phyloP scores from a whole-genome alignment of 306 rosid species.

The Prunus padus region DNA sequence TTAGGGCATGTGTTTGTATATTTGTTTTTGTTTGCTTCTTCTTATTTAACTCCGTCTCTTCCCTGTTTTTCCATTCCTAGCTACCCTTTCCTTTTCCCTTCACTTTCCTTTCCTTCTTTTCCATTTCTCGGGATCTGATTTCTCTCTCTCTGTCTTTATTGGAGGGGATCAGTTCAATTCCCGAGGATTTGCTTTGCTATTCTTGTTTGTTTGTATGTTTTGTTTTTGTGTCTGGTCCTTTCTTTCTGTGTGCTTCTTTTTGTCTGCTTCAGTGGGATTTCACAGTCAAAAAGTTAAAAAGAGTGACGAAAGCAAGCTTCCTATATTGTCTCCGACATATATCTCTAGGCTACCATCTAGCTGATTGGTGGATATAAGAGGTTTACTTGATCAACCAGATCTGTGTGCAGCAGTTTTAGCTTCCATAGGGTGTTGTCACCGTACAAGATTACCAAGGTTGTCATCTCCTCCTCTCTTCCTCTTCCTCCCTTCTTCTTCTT shows the following conservation, averaged over 20 bases:
- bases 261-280: slow-evolving; percentile 31
- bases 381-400: slow-evolving; percentile 47
- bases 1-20: slow-evolving; percentile 51
- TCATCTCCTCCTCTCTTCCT: slow-evolving; percentile 11
- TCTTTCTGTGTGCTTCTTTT: slow-evolving; percentile 14
- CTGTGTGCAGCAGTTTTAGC: slow-evolving; percentile 23
- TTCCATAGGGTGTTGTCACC: background rate
- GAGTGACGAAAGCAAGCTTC: slow-evolving; percentile 19
- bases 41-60: slow-evolving; percentile 53
- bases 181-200: slow-evolving; percentile 45
- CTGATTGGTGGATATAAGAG: slow-evolving; percentile 28
- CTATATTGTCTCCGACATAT: slow-evolving; percentile 1
- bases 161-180: slow-evolving; percentile 41
- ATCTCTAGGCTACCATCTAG: background rate
- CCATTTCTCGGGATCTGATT: slow-evolving; percentile 61
- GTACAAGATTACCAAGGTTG: slow-evolving; percentile 39
- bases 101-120: slow-evolving; percentile 25
- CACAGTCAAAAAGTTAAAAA: slow-evolving; percentile 7
- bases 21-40: slow-evolving; percentile 32
- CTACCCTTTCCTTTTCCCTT: slow-evolving; percentile 2
- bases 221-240: slow-evolving; percentile 17
- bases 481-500: background rate
- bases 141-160: slow-evolving; percentile 30
- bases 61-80: slow-evolving; percentile 49
- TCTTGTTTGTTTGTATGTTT: slow-evolving; percentile 24